phyloP scores from a whole-genome alignment of 306 rosid species.

The Phaseolus lunatus region DNA sequence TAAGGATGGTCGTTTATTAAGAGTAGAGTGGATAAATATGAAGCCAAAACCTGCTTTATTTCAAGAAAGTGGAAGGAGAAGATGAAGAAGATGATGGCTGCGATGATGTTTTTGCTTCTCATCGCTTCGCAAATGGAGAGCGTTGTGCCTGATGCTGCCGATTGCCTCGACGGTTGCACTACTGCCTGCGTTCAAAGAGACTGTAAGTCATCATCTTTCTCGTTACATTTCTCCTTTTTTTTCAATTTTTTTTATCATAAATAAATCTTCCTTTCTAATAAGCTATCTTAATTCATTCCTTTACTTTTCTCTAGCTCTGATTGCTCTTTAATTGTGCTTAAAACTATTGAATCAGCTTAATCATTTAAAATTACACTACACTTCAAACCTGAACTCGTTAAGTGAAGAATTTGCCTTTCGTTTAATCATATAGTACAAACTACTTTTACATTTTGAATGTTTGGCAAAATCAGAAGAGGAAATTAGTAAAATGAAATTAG shows the following conservation, averaged over 20 bases:
- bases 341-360: no score
- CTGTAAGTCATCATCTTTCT: constrained; percentile 30
- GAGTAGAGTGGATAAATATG: not conserved
- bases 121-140: constrained; percentile 44
- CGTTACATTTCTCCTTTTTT: not conserved
- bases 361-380: no score
- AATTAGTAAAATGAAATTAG: not conserved
- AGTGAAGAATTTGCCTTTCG: no score
- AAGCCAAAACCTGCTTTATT: not conserved
- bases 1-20: constrained; percentile 12
- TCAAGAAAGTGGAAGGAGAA: not conserved
- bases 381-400: no score
- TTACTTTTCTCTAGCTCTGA: no score
- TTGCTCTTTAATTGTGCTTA: no score
- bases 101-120: constrained; percentile 48
- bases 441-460: no score
- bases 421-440: no score
- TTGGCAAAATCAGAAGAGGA: not conserved
- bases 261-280: no score
- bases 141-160: constrained; percentile 34
- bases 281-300: no score
- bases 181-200: constrained; percentile 64
- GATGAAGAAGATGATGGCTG: constrained; percentile 46
- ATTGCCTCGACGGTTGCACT: constrained; percentile 60
- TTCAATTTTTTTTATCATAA: not conserved